Evolutionary conservation across 192 early-diverging fungal species (phyloP).

Genomic region (Neocallimastix lanati): DNA sequence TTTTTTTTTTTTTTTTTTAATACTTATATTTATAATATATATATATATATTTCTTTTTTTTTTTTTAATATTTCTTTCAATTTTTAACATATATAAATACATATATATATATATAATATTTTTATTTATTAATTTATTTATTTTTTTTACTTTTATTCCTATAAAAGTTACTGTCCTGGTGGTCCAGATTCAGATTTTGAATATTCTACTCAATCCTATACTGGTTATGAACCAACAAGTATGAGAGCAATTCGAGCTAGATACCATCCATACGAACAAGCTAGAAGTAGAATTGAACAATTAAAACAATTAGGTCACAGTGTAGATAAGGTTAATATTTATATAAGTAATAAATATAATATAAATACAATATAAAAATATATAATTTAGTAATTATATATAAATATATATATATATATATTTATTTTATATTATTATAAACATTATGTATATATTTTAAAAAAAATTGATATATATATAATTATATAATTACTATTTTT

Average conservation of each 20-base stretch:
- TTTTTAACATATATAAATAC: no score
- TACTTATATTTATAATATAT: no score
- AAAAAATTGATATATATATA: no score
- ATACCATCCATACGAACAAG: constrained; percentile 93
- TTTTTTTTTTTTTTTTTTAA: no score
- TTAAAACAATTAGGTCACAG: constrained; percentile 78
- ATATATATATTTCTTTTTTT: no score
- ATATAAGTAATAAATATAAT: no score
- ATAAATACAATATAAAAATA: neutral
- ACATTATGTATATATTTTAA: no score
- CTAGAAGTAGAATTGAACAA: constrained; percentile 84
- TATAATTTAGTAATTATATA: neutral
- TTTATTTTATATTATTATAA: neutral
- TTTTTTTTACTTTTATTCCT: neutral
- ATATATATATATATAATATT: no score
- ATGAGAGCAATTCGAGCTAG: constrained; percentile 98
- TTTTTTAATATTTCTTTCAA: no score
- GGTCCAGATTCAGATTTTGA: constrained; percentile 99
- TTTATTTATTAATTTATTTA: neutral
- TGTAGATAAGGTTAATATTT: constrained; percentile 64
- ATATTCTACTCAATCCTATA: constrained; percentile 99
- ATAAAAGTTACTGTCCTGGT: constrained; percentile 72
- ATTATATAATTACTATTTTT: no score
- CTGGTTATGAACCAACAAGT: constrained; percentile 95
- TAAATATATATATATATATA: neutral